These are phyloP conservation scores for Xylaria telfairii DNA, from an alignment of 495 filamentous ascomycete species.

Conservation along the genomic window DNA sequence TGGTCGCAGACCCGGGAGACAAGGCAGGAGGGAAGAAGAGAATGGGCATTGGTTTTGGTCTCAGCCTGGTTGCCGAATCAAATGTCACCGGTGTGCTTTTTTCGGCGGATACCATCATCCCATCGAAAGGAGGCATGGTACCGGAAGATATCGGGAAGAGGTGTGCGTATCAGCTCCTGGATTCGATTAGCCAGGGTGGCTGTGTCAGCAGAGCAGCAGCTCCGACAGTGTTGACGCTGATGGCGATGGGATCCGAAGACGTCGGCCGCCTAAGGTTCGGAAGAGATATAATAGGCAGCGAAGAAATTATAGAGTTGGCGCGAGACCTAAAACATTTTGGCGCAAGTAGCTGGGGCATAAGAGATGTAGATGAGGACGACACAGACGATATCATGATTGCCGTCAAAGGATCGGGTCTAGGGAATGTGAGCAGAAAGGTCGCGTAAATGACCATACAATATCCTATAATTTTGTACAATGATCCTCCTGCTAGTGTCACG, in stretches of 20 bases:
- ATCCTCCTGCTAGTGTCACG: constrained; percentile 25
- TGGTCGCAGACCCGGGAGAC: constrained; percentile 64
- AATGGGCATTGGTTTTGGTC: constrained; percentile 79
- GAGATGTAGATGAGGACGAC: constrained; percentile 68
- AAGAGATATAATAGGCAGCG: constrained; percentile 79
- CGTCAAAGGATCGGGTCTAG: constrained; percentile 91
- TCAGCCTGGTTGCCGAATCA: constrained; percentile 90
- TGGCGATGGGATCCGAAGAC: constrained; percentile 90
- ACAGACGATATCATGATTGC: constrained; percentile 80
- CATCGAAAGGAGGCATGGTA: constrained; percentile 77
- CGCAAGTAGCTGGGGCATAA: constrained; percentile 83
- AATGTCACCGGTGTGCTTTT: constrained; percentile 79
- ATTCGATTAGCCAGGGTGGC: constrained; percentile 80
- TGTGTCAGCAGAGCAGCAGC: constrained; percentile 74
- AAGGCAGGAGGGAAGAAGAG: constrained; percentile 58
- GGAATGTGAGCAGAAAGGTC: constrained; percentile 94
- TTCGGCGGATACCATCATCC: constrained; percentile 83
- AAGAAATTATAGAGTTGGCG: constrained; percentile 77
- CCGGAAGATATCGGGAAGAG: constrained; percentile 90
- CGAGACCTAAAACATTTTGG: constrained; percentile 87
- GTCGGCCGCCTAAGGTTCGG: constrained; percentile 63
- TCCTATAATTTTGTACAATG: constrained; percentile 39
- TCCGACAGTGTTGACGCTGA: constrained; percentile 77
- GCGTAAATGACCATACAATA: constrained; percentile 60
- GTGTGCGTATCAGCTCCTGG: constrained; percentile 88